Conservation (phyloP, 495 filamentous ascomycete genomes). For the Tuber borchii region DNA sequence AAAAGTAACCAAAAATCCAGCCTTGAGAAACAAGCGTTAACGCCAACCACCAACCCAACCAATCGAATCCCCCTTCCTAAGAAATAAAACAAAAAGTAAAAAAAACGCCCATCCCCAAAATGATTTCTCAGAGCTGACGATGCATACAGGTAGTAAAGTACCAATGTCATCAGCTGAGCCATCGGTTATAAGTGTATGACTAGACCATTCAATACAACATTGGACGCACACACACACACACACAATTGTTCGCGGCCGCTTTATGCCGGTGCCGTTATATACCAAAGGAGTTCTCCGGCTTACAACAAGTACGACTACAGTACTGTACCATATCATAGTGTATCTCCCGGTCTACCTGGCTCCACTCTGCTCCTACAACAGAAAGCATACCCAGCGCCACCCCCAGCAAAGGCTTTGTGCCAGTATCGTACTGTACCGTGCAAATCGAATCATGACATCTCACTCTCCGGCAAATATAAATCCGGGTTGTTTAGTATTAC, state of each 20-base stretch:
- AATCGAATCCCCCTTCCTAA: neutral
- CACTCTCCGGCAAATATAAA: neutral
- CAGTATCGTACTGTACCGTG: neutral
- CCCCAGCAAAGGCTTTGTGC: neutral
- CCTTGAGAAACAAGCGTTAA: neutral
- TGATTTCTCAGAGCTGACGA: neutral
- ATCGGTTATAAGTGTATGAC: neutral
- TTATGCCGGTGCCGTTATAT: neutral
- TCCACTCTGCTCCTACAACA: neutral
- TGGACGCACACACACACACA: constrained; percentile 8
- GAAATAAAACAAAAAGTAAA: neutral
- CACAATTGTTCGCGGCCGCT: constrained; percentile 6
- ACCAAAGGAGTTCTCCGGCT: neutral
- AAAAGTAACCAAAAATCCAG: neutral
- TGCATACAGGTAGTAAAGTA: neutral
- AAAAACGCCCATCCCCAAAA: neutral
- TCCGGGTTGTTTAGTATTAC: neutral
- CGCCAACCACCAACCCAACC: neutral
- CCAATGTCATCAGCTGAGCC: neutral
- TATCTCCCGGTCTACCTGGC: neutral
- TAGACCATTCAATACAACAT: neutral
- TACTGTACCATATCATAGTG: neutral
- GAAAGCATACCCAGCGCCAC: neutral
- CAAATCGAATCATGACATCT: neutral
- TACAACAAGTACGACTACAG: neutral